Evolutionary conservation across 1,284 basidiomycete species (phyloP), one percentile per base, ranked within the genome.

Genomic region (Melampsora larici-populina): DNA sequence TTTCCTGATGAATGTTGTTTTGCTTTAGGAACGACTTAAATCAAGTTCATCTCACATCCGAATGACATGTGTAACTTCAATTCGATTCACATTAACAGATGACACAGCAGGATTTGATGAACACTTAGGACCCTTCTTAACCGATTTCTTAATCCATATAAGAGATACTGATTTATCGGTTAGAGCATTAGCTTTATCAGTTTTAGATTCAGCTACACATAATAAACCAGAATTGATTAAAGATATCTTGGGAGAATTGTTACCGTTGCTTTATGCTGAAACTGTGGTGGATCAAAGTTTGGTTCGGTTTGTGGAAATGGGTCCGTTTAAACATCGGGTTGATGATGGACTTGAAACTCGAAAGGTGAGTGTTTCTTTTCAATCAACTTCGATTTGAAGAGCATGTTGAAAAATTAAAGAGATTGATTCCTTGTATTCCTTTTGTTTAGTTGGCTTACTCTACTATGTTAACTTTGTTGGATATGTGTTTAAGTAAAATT

Each of bases 31-130:
- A 66, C 60, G 69, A 89, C 92, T 84, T 62, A 79, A 81, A 7
- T 85, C 86, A 15, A 81, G 87, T 11, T 90, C 89, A 80, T 87
- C 90, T 21, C 88, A 91, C 21, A 88, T 85, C 11, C 83, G 94
- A 36, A 94, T 94, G 0, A 93, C 94, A 2, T 94, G 97, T 65
- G 90, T 97, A 11, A 92, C 95, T 6, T 93, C 96, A 0, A 91
- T 98, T 80, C 89, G 97, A 21, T 98, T 97, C 83, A 97, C 95
- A 0, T 94, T 99, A 80, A 93, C 91, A 33, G 95, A 97, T 82
- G 90, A 90, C 2, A 88, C 90, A 0, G 88, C 88, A 36, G 87
- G 90, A 0, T 95, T 94, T 82, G 95, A 98, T 51, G 72, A 76
- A 46, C 65, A 69, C 26, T 7, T 70, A 43, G 67, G 55, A 43